Evolutionary conservation across 2,329 filamentous ascomycete genomes (phyloP), one percentile per base, ranked within the genome.

Genomic region (Colletotrichum godetiae): DNA sequence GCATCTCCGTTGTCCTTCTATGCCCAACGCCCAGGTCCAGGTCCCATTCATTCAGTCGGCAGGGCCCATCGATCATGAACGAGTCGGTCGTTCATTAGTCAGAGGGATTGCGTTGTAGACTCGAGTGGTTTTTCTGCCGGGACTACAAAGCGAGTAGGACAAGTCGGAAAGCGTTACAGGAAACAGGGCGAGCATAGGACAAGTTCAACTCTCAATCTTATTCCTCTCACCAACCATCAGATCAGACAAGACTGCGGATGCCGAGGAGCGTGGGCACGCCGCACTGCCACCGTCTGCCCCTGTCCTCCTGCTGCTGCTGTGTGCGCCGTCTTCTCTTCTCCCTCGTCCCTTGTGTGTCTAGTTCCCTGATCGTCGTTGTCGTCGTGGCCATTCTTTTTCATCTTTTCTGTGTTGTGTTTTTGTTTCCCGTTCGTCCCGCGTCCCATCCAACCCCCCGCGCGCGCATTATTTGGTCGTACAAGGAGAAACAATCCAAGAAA

Each of bases 51-150:
- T 29, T 29, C 37, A 42, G 37, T 19, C 15, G 37, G 37, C 19
- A 24, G 35, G 35, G 37, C 58, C 58, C 58, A 63, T 29, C 49
- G 12, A 29, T 19, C 3, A 66, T 66, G 42, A 46, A 55, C 42
- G 42, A 52, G 31, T 46, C 60, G 53, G 66, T 29, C 46, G 29
- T 49, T 24, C 55, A 69, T 73, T 73, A 73, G 70, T 73, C 66
- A 73, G 70, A 31, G 66, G 49, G 55, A 56, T 69, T 55, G 31
- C 55, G 33, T 7, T 10, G 19, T 49, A 49, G 19, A 49, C 19
- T 60, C 46, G 67, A 65, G 60, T 15, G 29, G 35, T 60, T 65
- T 69, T 69, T 42, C 42, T 27, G n/a, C 42, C 22, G 35, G 62
- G 53, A 60, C 53, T 29, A 59, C 37, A 55, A 37, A 31, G 59